Evolutionary conservation across 2,329 filamentous ascomycete species (phyloP), one percentile per base, ranked within the genome.

Genomic region (Bimuria novae-zelandiae): DNA sequence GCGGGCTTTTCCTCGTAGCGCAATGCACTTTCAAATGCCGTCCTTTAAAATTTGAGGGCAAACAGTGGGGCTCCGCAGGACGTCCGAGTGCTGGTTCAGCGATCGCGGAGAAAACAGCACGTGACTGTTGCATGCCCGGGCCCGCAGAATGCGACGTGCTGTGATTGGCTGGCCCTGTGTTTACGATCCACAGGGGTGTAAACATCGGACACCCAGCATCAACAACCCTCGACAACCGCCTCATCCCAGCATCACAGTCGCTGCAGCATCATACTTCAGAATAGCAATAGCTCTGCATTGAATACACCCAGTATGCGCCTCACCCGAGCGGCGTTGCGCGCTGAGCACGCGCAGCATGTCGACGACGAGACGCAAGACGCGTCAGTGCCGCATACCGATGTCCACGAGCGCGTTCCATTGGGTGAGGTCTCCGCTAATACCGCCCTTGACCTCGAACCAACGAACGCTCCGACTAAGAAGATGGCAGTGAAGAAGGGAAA

Each of bases 311-410:
- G 54, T 32, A 75, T 74, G 71, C 76, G 77, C 68, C 67, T 78
- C 55, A 79, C 77, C 49, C 74, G 77, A 53, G 75, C 76, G 30
- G 73, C 73, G 41, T 67, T 73, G 59, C 69, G 75, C 64, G 73
- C 75, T 12, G 68, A 73, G 51, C 55, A 65, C 32, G 57, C 72
- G 52, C 73, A 76, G 45, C 62, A 75, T 49, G 64, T 71, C 63
- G 64, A 68, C 33, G 69, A 73, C 54, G 71, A 75, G 49, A 66
- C 71, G 7, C 54, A 65, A 47, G 73, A 73, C 44, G 60, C 70
- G 54, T 60, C 65, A 32, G 58, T 48, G 22, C 56, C 52, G 22
- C 61, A 47, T 48, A 35, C 50, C 29, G 60, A 65, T 21, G 48
- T 51, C 43, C 56, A 56, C 7, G 67, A 73, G 43, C 75, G 75